Conservation (phyloP, 345 rosid genomes). For the Pelargonium nanum region DNA sequence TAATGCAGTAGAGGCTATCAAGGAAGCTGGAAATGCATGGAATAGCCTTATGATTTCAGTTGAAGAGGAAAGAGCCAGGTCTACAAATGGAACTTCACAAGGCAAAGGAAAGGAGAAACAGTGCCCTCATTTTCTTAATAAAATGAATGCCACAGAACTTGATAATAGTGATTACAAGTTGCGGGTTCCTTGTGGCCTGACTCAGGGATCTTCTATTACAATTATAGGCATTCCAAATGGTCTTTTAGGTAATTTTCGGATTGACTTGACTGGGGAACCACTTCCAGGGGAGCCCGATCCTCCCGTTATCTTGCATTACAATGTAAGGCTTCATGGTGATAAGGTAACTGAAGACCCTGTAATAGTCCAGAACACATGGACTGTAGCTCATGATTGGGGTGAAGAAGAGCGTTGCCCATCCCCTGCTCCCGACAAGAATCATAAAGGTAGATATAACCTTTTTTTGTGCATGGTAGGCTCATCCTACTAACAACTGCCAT, state of each 20-base stretch:
- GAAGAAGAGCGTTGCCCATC: slow-evolving; percentile 95
- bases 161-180: slow-evolving; percentile 38
- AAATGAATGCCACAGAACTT: slow-evolving; percentile 61
- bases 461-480: not conserved
- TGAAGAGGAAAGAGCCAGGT: slow-evolving; percentile 49
- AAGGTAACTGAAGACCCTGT: slow-evolving; percentile 92
- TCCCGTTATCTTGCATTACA: slow-evolving; percentile 84
- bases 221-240: slow-evolving; percentile 82
- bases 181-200: slow-evolving; percentile 79
- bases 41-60: slow-evolving; percentile 57
- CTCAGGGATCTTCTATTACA: slow-evolving; percentile 91
- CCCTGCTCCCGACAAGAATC: slow-evolving; percentile 54
- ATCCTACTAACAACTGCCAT: not conserved
- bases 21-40: slow-evolving; percentile 90
- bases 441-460: slow-evolving; percentile 42
- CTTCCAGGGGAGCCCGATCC: slow-evolving; percentile 99
- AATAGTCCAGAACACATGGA: slow-evolving; percentile 97
- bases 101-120: slow-evolving; percentile 48
- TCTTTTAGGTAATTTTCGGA: slow-evolving; percentile 75
- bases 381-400: slow-evolving; percentile 87
- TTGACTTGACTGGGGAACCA: slow-evolving; percentile 85
- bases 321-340: slow-evolving; percentile 93
- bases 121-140: slow-evolving; percentile 80
- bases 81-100: slow-evolving; percentile 36
- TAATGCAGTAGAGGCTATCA: slow-evolving; percentile 77